Evolutionary conservation across 805 yeast species (phyloP), one percentile per base, ranked within the genome.

Genomic region (Lipomyces japonicus): DNA sequence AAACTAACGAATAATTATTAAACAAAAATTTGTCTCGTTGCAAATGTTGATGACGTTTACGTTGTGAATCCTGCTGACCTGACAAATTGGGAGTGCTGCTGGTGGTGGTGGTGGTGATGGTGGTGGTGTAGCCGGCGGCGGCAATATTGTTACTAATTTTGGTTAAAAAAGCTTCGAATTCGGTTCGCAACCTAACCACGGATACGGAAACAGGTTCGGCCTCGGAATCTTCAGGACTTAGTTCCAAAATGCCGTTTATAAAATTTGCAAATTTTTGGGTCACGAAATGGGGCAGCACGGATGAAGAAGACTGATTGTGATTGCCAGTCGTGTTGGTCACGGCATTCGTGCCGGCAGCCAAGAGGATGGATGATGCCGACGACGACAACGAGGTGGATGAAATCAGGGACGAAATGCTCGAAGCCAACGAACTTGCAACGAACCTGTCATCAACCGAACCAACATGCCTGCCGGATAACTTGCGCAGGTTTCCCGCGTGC

Each of bases 261-360:
- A 84, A 77, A 46, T 78, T 80, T 1, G 95, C 82, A 67, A 87
- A 86, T 48, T 84, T 86, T 58, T 87, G 89, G 0, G 97, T 87
- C 30, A 90, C 65, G 12, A 75, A 78, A 56, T 81, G 79, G 0
- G 88, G 86, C 2, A 71, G 65, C 50, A 67, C 60, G 2, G 68
- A 59, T 9, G 58, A 42, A n/a, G 46, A 14, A n/a, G n/a, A n/a
- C n/a, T n/a, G n/a, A n/a, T n/a, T n/a, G n/a, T 31, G n/a, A 23
- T 26, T 21, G 7, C 18, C 16, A 21, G 36, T 21, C 32, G 25
- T 39, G 4, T 24, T 31, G 7, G 28, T 14, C 28, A 34, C n/a
- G n/a, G n/a, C n/a, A 39, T 22, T 39, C 30, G 16, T 21, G 28
- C 18, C 28, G 43, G 9, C 25, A 7, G 28, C 39, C 12, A 36